Base-by-base conservation (phyloP, 331 rosid species). In the Rhamnella rubrinervis region DNA sequence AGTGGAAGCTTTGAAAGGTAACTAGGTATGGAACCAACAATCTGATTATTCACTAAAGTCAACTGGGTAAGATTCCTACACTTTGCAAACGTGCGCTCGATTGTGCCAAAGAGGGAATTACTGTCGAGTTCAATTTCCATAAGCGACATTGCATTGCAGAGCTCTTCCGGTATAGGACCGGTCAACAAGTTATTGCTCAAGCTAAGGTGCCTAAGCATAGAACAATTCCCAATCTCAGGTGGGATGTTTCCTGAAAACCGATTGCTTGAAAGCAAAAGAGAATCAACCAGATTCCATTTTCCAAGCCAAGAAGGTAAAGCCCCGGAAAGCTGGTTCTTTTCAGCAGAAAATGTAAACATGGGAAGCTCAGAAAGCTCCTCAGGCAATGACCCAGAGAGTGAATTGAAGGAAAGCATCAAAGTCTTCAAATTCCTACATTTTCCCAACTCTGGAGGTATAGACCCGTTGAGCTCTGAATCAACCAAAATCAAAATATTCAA, bases 241-340 rank as follows among this genome's bases (percentile, higher is more conserved):
- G 99, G 99, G 72, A 95, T 91, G 63, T 31, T 49, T 61, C 96
- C 97, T 0, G 85, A 86, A 71, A 95, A 89, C 18, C n/a, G 73
- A 76, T 95, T 95, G 11, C 79, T 76, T 1, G 96, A 88, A 8
- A 95, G 90, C 80, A 89, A 72, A 17, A 95, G 75, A 5, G 93
- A 76, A 9, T 77, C 77, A 9, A 86, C 78, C 58, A 51, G 72
- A 20, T 53, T 75, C 97, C 95, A 95, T 38, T 80, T 87, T 8
- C 96, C 97, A 20, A 95, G 78, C 99, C 99, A 95, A 68, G 86
- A 61, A 62, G 99, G 97, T 78, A 95, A 68, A 53, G 80, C 39
- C 31, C 99, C 99, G 18, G 88, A 89, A 65, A 95, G 88, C 80
- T 83, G 86, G 75, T 95, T 95, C 84, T 77, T 85, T 49, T 91